A percentile compares a stretch with the other conserved stretches of the same genome.
Conservation (phyloP, 2,329 filamentous ascomycete species). For the Penicillium sp. region DNA sequence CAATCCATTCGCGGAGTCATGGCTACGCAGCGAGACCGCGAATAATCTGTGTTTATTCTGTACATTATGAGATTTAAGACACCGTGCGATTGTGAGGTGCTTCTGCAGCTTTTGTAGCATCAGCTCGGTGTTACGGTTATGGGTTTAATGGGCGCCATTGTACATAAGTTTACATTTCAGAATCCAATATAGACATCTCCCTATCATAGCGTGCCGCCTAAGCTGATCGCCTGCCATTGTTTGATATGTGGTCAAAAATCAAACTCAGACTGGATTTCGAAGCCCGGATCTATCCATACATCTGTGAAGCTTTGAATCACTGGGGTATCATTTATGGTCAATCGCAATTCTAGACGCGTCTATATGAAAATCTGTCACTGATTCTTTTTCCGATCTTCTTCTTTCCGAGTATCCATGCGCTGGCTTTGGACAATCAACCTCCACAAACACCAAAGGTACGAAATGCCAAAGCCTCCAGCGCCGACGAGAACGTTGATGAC, state of each 20-base stretch:
- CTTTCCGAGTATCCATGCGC: conserved; percentile 30
- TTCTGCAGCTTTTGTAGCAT: neutral
- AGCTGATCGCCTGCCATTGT: no score
- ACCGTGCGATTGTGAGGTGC: neutral
- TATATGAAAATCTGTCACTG: conserved; percentile 28
- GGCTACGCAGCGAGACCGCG: neutral
- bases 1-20: neutral
- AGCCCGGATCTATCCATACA: neutral
- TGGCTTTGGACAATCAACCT: conserved; percentile 52
- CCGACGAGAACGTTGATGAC: conserved; percentile 89
- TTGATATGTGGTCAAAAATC: neutral
- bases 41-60: neutral
- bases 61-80: conserved; percentile 8
- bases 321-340: conserved; percentile 34
- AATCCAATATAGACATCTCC: conserved; percentile 18
- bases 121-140: conserved; percentile 22
- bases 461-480: conserved; percentile 80
- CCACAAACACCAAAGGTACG: conserved; percentile 90
- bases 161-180: conserved; percentile 21
- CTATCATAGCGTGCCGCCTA: neutral
- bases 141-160: conserved; percentile 20
- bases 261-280: conserved; percentile 1
- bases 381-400: conserved; percentile 40
- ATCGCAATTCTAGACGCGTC: neutral
- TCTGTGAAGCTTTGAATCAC: neutral